Percentiles rank a stretch among this genome's conserved stretches.
Conservation (phyloP, 345 rosid genomes). For the Aethionema arabicum region DNA sequence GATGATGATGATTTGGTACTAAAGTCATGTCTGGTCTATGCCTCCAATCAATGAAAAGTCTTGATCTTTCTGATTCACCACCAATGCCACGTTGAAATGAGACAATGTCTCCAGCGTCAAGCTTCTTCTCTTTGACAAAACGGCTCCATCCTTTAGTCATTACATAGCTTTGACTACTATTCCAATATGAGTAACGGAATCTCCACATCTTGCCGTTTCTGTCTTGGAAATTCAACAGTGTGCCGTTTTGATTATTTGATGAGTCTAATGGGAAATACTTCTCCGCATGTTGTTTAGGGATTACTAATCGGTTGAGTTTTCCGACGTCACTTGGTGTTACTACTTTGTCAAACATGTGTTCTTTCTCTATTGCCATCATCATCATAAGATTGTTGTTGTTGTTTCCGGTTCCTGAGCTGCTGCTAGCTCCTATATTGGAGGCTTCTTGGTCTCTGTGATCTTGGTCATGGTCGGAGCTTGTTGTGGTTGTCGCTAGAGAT, state of each 20-base stretch:
- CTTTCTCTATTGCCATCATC: constrained; percentile 44
- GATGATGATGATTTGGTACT: constrained; percentile 6
- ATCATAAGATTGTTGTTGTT: constrained; percentile 16
- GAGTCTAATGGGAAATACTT: constrained; percentile 81
- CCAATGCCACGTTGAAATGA: constrained; percentile 68
- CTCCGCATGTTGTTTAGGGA: constrained; percentile 87
- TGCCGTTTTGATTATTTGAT: constrained; percentile 64
- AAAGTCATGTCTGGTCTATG: constrained; percentile 49
- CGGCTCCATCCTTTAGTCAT: constrained; percentile 91
- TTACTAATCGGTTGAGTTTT: constrained; percentile 73
- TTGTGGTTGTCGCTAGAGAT: constrained; percentile 47
- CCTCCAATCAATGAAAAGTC: constrained; percentile 70
- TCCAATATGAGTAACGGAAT: constrained; percentile 77
- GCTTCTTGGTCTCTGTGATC: constrained; percentile 37
- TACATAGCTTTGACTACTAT: constrained; percentile 78
- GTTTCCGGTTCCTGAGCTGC: constrained; percentile 22
- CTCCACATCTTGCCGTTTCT: constrained; percentile 61
- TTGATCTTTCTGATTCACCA: constrained; percentile 43
- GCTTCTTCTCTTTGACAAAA: constrained; percentile 74
- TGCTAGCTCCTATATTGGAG: constrained; percentile 32
- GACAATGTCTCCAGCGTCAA: constrained; percentile 73
- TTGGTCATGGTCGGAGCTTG: constrained; percentile 40
- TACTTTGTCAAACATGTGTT: constrained; percentile 81
- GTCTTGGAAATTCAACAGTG: constrained; percentile 72
- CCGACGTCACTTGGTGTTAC: constrained; percentile 89